Evolutionary conservation across 2,329 filamentous ascomycete species (phyloP).

Genomic region (Pseudocercospora cruenta): DNA sequence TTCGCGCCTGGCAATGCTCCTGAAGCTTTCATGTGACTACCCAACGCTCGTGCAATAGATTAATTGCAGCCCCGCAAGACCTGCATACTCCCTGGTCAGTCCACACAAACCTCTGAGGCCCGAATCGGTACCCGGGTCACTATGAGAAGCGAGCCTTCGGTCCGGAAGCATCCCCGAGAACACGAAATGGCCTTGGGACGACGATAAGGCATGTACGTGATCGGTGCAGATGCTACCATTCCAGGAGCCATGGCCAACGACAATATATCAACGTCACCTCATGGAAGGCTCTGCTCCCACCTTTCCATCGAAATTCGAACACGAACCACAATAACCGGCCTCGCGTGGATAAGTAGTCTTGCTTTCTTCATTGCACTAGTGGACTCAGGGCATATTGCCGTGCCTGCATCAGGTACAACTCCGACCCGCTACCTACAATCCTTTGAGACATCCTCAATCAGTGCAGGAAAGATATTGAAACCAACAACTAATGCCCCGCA

Average conservation of each 20-base stretch:
- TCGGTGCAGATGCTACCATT: neutral
- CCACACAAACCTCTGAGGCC: neutral
- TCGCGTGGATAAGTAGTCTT: neutral
- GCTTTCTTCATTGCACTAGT: neutral
- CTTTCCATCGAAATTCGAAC: neutral
- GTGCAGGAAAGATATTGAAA: neutral
- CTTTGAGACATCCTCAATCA: neutral
- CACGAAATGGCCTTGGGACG: neutral
- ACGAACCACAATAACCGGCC: neutral
- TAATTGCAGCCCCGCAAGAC: conserved; percentile 9
- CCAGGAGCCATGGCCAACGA: neutral
- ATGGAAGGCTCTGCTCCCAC: neutral
- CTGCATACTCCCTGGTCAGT: neutral
- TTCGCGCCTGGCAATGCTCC: neutral
- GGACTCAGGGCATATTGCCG: neutral
- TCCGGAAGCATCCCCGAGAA: neutral
- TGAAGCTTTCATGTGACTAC: neutral
- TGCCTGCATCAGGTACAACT: neutral
- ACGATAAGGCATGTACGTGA: neutral
- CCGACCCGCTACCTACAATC: conserved; percentile 1
- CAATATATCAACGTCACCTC: neutral
- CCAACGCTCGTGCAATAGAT: conserved; percentile 1
- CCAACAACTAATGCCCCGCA: neutral
- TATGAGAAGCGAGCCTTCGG: conserved; percentile 4
- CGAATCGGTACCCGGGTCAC: neutral